phyloP scores from a whole-genome alignment of 129 eudicot species.

The Lactuca saligna region DNA sequence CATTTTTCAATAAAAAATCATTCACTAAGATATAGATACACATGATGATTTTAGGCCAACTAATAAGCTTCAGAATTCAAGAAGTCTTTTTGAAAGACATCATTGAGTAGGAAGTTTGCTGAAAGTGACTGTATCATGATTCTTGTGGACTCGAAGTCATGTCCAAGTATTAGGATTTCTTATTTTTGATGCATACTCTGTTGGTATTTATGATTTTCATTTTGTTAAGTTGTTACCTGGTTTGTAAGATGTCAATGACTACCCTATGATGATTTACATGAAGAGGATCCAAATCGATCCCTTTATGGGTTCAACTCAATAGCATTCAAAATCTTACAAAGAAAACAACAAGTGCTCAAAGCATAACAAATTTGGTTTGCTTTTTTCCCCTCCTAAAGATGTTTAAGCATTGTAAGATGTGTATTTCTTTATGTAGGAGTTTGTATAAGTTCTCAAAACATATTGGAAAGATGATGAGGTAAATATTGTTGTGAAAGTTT shows the following conservation, averaged over 20 bases:
- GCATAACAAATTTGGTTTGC: too few relatives aligned
- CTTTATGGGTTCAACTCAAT: constrained; percentile 74
- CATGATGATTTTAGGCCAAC: constrained; percentile 73
- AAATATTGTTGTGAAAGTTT: too few relatives aligned
- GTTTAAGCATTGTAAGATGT: too few relatives aligned
- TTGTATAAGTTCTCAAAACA: too few relatives aligned
- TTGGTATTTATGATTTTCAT: background rate
- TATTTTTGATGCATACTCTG: background rate
- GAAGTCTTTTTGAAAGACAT: constrained; percentile 45
- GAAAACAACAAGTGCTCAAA: constrained; percentile 48
- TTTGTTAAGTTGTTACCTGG: background rate
- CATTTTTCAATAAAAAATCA: too few relatives aligned
- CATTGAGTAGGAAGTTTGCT: constrained; percentile 43
- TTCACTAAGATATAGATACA: constrained; percentile 54
- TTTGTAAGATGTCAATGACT: constrained; percentile 64
- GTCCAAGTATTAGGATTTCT: too few relatives aligned
- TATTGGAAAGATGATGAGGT: too few relatives aligned
- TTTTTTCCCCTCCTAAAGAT: too few relatives aligned
- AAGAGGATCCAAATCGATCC: constrained; percentile 70
- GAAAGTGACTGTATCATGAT: constrained; percentile 14
- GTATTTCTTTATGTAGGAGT: too few relatives aligned
- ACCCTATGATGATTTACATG: constrained; percentile 75
- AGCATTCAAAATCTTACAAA: constrained; percentile 59
- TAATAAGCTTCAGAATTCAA: constrained; percentile 45
- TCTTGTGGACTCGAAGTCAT: too few relatives aligned